Percentiles rank a stretch among this genome's conserved stretches.
These are phyloP conservation scores for Spathaspora gorwiae DNA, from an alignment of 805 yeast species.

Conservation along the genomic window DNA sequence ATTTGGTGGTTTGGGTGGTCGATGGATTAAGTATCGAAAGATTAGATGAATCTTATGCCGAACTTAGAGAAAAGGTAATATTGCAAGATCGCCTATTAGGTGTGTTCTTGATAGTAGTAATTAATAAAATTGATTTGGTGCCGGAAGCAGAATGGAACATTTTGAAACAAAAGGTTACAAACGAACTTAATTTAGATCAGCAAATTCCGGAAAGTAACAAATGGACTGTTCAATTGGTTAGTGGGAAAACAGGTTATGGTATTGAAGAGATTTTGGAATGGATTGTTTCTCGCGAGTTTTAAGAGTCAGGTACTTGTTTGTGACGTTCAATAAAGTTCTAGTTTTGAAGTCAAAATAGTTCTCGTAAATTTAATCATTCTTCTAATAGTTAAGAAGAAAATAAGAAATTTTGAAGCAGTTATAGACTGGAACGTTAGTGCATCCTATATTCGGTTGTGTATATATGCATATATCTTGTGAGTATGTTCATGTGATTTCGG, in stretches of 20 bases:
- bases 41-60: slow-evolving; percentile 58
- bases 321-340: too few species aligned
- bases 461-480: too few species aligned
- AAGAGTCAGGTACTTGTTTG: background rate
- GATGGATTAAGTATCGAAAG: slow-evolving; percentile 63
- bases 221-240: slow-evolving; percentile 25
- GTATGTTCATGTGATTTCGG: too few species aligned
- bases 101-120: slow-evolving; percentile 57
- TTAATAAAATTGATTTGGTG: slow-evolving; percentile 71
- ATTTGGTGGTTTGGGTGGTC: slow-evolving; percentile 80
- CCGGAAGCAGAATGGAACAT: slow-evolving; percentile 13
- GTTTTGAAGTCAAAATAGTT: too few species aligned
- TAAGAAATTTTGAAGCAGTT: too few species aligned
- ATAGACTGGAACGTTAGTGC: too few species aligned
- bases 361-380: too few species aligned
- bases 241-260: slow-evolving; percentile 34
- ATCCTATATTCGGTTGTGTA: too few species aligned
- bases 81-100: slow-evolving; percentile 68
- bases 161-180: slow-evolving; percentile 11
- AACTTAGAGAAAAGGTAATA: slow-evolving; percentile 56
- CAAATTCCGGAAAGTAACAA: slow-evolving; percentile 17
- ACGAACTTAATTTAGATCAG: slow-evolving; percentile 14
- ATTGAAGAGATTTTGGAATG: slow-evolving; percentile 22
- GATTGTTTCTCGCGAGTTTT: slow-evolving; percentile 18
- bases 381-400: too few species aligned